These are phyloP conservation scores for Alternaria triticina DNA, from an alignment of 2,329 filamentous ascomycete genomes.

Conservation along the genomic window DNA sequence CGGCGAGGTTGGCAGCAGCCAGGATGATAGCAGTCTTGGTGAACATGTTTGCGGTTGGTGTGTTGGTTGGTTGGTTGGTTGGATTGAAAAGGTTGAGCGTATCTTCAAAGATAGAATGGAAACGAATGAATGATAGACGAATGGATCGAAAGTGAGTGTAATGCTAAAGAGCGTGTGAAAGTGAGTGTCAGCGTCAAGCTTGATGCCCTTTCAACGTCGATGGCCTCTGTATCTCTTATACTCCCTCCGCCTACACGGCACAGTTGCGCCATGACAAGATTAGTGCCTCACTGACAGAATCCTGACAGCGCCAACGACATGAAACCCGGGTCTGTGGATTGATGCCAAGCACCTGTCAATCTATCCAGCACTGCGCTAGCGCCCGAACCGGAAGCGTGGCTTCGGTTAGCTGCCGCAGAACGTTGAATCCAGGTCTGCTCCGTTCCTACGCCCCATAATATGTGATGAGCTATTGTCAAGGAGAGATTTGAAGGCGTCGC, in stretches of 20 bases:
- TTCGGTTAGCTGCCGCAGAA: conserved; percentile 29
- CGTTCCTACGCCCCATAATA: conserved; percentile 29
- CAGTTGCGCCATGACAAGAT: conserved; percentile 16
- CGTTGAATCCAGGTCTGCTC: conserved; percentile 22
- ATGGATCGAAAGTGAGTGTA: conserved; percentile 36
- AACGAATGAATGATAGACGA: conserved; percentile 31
- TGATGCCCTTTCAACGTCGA: conserved; percentile 22
- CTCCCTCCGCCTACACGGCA: conserved; percentile 23
- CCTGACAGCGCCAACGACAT: conserved; percentile 9
- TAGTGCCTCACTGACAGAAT: conserved; percentile 18
- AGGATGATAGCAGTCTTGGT: conserved; percentile 41
- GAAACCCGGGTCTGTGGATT: conserved; percentile 21
- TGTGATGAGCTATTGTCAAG: conserved; percentile 20
- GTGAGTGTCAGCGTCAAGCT: conserved; percentile 44
- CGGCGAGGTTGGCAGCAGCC: conserved; percentile 42
- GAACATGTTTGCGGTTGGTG: conserved; percentile 36
- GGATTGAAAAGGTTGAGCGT: conserved; percentile 14
- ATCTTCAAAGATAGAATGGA: conserved; percentile 28
- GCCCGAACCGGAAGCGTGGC: conserved; percentile 15
- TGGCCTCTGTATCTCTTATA: conserved; percentile 31
- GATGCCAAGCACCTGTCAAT: conserved; percentile 35
- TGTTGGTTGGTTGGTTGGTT: conserved; percentile 21
- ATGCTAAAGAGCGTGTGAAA: conserved; percentile 40
- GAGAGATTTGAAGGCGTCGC: conserved; percentile 27
- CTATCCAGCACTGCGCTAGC: conserved; percentile 32